Base-by-base conservation (phyloP, 257 asterid species). In the Cordia subcordata region DNA sequence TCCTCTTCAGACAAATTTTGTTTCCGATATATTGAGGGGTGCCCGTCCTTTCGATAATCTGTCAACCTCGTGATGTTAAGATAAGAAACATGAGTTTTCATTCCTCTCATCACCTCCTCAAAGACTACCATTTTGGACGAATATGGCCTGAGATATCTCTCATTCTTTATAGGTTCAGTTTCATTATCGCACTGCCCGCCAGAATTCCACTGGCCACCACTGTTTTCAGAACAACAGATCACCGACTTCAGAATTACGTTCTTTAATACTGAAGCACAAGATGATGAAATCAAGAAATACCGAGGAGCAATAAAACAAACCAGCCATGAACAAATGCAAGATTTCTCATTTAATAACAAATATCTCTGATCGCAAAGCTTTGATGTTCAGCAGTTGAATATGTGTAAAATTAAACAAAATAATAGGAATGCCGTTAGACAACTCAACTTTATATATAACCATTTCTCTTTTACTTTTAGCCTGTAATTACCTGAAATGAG, bases 131-230 rank as follows among this genome's bases (percentile, higher is more conserved):
- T 83, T 68, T 76, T 81, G 10, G 80, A 65, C 20, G 95, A 89
- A 71, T 72, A 70, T 2, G 57, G 40, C 10, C 70, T 8, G 12
- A 86, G 77, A 67, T 84, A 85, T 58, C 78, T 64, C 11, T 64
- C 75, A 16, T 86, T 68, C 68, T 64, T 75, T 23, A 82, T 77
- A 49, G 93, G 90, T 52, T 78, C 85, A 12, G 61, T 76, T 58
- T 79, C 82, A 13, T 71, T 67, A 65, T 86, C 86, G 44, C 95
- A 86, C 37, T 70, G 72, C 49, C 95, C 95, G 4, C 95, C 93
- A 0, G 85, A 70, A 57, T 86, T 78, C 95, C 95, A 86, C 45
- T 84, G 93, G 62, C 95, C 95, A 13, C 83, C 90, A 27, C 95
- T 86, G 68, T 49, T 17, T 15, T 13, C 0, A 62, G 39, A 73